A percentile compares a stretch with the other conserved stretches of the same genome.
These are phyloP conservation scores for Pholiota molesta DNA, from an alignment of 768 basidiomycete genomes.

Conservation along the genomic window DNA sequence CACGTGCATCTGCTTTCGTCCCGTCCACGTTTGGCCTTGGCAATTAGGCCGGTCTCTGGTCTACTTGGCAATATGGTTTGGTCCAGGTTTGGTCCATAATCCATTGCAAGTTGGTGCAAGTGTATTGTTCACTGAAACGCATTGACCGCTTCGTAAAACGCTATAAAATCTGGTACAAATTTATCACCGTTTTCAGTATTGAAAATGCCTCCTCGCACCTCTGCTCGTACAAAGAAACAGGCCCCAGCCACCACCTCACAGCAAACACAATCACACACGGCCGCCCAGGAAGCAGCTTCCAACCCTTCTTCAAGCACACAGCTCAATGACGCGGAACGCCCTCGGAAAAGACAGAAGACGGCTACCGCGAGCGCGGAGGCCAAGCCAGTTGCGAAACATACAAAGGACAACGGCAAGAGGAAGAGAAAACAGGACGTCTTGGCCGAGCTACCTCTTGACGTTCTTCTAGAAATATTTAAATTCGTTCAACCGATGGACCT, in stretches of 20 bases:
- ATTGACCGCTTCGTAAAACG: too few species aligned
- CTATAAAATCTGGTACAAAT: too few species aligned
- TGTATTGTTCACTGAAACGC: too few species aligned
- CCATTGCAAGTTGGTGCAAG: too few species aligned
- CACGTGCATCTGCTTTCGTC: too few species aligned
- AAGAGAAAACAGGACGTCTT: not conserved
- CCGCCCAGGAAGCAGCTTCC: not conserved
- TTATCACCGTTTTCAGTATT: too few species aligned
- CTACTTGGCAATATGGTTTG: too few species aligned
- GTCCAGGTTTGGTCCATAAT: too few species aligned
- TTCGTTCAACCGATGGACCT: not conserved
- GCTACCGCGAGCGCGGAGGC: not conserved
- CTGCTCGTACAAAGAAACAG: not conserved
- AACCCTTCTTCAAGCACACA: not conserved
- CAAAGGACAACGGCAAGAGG: not conserved
- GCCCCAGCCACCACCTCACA: not conserved
- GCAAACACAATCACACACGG: not conserved
- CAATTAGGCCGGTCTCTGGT: too few species aligned
- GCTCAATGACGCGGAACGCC: not conserved
- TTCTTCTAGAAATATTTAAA: not conserved
- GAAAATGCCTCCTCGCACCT: not conserved
- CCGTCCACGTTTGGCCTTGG: too few species aligned
- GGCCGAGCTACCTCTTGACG: not conserved
- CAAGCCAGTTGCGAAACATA: not conserved
- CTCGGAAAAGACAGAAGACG: not conserved